phyloP scores from a whole-genome alignment of 1,139 yeast species.

The Arxiozyma heterogenica region DNA sequence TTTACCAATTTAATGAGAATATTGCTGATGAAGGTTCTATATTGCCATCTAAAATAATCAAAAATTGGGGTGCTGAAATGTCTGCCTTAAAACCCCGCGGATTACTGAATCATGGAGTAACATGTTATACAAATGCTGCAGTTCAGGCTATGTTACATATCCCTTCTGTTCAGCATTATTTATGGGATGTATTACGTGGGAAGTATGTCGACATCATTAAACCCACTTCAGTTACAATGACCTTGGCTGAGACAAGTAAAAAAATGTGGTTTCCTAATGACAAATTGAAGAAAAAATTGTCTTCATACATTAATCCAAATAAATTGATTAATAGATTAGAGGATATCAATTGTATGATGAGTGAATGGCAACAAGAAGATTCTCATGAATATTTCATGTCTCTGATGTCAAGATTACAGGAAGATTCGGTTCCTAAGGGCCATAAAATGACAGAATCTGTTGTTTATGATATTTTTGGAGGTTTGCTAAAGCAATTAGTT shows the following conservation, averaged over 20 bases:
- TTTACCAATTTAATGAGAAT: slow-evolving; percentile 45
- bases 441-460: slow-evolving; percentile 71
- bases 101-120: slow-evolving; percentile 81
- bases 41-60: slow-evolving; percentile 43
- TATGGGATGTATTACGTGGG: slow-evolving; percentile 52
- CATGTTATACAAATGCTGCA: slow-evolving; percentile 94
- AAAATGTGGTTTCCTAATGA: slow-evolving; percentile 51
- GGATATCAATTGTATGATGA: slow-evolving; percentile 92
- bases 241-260: slow-evolving; percentile 60
- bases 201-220: slow-evolving; percentile 40
- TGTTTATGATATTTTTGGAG: slow-evolving; percentile 89
- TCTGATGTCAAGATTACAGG: slow-evolving; percentile 75
- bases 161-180: slow-evolving; percentile 82
- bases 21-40: slow-evolving; percentile 52
- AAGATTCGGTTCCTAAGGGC: slow-evolving; percentile 86
- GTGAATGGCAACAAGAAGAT: slow-evolving; percentile 96
- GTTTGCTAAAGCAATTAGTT: slow-evolving; percentile 73
- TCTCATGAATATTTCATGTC: slow-evolving; percentile 96
- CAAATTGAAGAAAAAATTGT: slow-evolving; percentile 29
- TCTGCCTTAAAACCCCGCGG: slow-evolving; percentile 55
- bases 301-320: slow-evolving; percentile 58
- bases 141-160: slow-evolving; percentile 82
- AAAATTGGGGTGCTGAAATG: slow-evolving; percentile 50
- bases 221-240: slow-evolving; percentile 56
- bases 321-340: slow-evolving; percentile 61